Conservation (phyloP, 345 rosid species). For the Euclidium syriacum region DNA sequence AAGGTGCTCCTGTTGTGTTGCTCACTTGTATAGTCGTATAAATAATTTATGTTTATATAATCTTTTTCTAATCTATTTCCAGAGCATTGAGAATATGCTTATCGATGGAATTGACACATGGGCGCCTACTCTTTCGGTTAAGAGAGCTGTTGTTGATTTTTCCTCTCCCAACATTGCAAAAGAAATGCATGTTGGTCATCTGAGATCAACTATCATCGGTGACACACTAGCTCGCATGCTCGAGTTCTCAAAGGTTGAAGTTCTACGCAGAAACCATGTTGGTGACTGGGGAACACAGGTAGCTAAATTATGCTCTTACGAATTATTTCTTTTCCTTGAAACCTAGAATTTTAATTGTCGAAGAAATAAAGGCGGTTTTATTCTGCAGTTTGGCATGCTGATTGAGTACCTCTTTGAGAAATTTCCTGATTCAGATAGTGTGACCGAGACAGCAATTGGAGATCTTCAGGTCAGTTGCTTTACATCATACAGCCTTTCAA, state of each 20-base stretch:
- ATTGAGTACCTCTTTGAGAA: slow-evolving; percentile 85
- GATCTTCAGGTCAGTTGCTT: slow-evolving; percentile 74
- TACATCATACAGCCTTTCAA: slow-evolving; percentile 12
- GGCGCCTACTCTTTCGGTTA: slow-evolving; percentile 63
- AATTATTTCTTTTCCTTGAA: neutral
- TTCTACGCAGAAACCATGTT: slow-evolving; percentile 95
- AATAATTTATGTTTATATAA: neutral
- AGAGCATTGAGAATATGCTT: slow-evolving; percentile 86
- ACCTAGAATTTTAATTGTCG: neutral
- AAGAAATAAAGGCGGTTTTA: neutral
- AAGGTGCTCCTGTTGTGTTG: slow-evolving; percentile 42
- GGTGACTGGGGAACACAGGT: slow-evolving; percentile 99
- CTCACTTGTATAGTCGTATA: neutral
- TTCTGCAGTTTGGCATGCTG: slow-evolving; percentile 92
- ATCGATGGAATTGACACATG: slow-evolving; percentile 72
- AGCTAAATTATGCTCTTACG: slow-evolving; percentile 16
- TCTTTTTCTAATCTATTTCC: slow-evolving; percentile 24
- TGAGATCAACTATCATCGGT: slow-evolving; percentile 94
- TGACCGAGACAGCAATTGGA: slow-evolving; percentile 72
- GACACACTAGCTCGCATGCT: slow-evolving; percentile 94
- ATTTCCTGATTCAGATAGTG: slow-evolving; percentile 63
- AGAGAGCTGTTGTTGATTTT: slow-evolving; percentile 91
- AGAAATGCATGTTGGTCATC: slow-evolving; percentile 99
- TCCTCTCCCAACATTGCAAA: slow-evolving; percentile 99
- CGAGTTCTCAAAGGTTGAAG: slow-evolving; percentile 82